Conservation (phyloP, 176 grass and related monocot species). For the Avena sativa region DNA sequence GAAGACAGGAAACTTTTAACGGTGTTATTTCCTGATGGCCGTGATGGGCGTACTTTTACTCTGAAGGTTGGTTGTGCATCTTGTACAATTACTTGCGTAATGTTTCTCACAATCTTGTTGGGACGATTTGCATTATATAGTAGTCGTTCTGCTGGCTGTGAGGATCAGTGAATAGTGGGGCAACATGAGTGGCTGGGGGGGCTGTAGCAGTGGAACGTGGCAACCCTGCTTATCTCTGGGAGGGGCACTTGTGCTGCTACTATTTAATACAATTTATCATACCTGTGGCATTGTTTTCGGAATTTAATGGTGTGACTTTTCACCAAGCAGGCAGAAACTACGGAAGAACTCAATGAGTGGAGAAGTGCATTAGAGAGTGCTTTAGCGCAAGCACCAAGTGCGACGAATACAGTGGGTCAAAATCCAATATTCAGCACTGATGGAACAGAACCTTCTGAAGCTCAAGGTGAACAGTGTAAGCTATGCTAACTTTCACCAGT, state of each 20-base stretch:
- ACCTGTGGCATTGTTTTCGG: background rate
- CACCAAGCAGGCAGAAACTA: slow-evolving; percentile 78
- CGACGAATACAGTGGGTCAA: slow-evolving; percentile 61
- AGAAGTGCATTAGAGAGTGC: slow-evolving; percentile 93
- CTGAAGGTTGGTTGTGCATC: slow-evolving; percentile 71
- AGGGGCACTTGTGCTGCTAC: slow-evolving; percentile 13
- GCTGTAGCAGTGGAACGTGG: background rate
- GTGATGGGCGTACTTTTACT: slow-evolving; percentile 81
- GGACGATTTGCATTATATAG: slow-evolving; percentile 19
- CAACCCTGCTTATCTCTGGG: slow-evolving; percentile 12
- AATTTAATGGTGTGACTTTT: slow-evolving; percentile 45
- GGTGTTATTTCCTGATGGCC: slow-evolving; percentile 91
- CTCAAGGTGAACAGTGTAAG: slow-evolving; percentile 75
- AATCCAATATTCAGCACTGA: slow-evolving; percentile 84
- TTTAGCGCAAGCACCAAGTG: slow-evolving; percentile 79
- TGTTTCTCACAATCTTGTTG: slow-evolving; percentile 3
- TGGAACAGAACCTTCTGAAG: slow-evolving; percentile 57
- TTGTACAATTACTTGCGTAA: slow-evolving; percentile 28
- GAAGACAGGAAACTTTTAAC: slow-evolving; percentile 94
- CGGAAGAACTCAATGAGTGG: slow-evolving; percentile 91
- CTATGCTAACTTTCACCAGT: slow-evolving; percentile 22
- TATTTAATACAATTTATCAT: slow-evolving; percentile 24
- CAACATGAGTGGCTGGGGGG: background rate
- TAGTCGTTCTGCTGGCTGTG: background rate
- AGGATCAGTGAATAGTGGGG: slow-evolving; percentile 23